Conservation (phyloP, 192 early-diverging fungal species). For the Paraglomus brasilianum region DNA sequence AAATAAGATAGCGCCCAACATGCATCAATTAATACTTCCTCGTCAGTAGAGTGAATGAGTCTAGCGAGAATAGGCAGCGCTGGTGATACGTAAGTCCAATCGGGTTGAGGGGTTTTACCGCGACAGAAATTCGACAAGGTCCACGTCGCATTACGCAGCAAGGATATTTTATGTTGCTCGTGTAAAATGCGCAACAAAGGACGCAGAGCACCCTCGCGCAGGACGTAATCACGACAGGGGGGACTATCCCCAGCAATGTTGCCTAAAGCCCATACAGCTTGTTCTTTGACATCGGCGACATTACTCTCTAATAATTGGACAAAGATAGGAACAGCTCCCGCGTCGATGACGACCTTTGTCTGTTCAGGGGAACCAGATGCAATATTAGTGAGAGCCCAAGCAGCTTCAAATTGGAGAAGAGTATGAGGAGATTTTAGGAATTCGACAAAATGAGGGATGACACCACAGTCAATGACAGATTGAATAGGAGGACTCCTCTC, state of each 20-base stretch:
- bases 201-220: constrained; percentile 36
- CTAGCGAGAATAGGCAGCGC: constrained; percentile 52
- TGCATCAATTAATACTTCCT: constrained; percentile 75
- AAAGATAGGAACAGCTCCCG: constrained; percentile 51
- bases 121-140: constrained; percentile 80
- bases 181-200: constrained; percentile 38
- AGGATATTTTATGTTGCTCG: constrained; percentile 37
- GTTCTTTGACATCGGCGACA: constrained; percentile 43
- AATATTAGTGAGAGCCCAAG: constrained; percentile 57
- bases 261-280: constrained; percentile 54
- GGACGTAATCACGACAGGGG: constrained; percentile 43
- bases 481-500: constrained; percentile 54
- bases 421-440: constrained; percentile 44
- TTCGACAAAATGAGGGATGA: constrained; percentile 52
- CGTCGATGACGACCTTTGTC: constrained; percentile 44
- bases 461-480: constrained; percentile 45
- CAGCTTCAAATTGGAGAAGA: constrained; percentile 51
- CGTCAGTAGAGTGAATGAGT: constrained; percentile 66
- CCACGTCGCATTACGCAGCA: constrained; percentile 79
- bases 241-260: constrained; percentile 53
- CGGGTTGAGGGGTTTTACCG: constrained; percentile 68
- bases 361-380: constrained; percentile 47
- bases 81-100: constrained; percentile 57
- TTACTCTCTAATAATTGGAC: constrained; percentile 38
- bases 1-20: constrained; percentile 85